Evolutionary conservation across 2,329 filamentous ascomycete species (phyloP), one percentile per base, ranked within the genome.

Genomic region (Acrocalymma vagum): DNA sequence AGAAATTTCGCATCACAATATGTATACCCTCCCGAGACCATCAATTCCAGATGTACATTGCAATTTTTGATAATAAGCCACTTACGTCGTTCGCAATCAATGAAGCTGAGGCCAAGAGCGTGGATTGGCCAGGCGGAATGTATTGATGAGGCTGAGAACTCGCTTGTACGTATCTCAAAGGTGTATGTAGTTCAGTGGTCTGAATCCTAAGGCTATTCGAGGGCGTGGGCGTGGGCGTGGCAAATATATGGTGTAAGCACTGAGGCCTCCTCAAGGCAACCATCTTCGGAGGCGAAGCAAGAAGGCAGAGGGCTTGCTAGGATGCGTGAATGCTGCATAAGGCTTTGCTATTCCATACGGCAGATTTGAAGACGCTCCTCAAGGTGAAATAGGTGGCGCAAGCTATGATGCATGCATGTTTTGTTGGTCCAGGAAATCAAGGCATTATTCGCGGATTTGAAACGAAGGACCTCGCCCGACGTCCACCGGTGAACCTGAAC

Each of bases 401-500:
- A 31, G 15, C 20, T 9, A 37, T 10, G 9, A 6, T 14, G 13
- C 20, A 34, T 36, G 28, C 32, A 29, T 21, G 26, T 7, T 22
- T 26, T 15, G 17, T 17, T 26, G 13, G 17, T 27, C 6, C n/a
- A 18, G 16, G 14, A 11, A 22, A 28, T 27, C 25, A 9, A 3
- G 11, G 17, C 18, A 9, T 27, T 32, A 45, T 45, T 45, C 35
- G 42, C 18, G 22, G 20, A 7, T 32, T 11, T 8, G 11, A 15
- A 40, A 16, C 29, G 37, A 9, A 22, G 23, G 32, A 38, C 23
- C 5, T 29, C 28, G 10, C n/a, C 17, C 11, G 23, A 14, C n/a
- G 18, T 20, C 21, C 24, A 37, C 42, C 42, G 42, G 37, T 46
- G 42, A 46, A 22, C 8, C 11, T 13, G 26, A 29, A 14, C 30